Evolutionary conservation across 352 stramenopile genomes (phyloP).

Genomic region (Pseudoperonospora humuli): DNA sequence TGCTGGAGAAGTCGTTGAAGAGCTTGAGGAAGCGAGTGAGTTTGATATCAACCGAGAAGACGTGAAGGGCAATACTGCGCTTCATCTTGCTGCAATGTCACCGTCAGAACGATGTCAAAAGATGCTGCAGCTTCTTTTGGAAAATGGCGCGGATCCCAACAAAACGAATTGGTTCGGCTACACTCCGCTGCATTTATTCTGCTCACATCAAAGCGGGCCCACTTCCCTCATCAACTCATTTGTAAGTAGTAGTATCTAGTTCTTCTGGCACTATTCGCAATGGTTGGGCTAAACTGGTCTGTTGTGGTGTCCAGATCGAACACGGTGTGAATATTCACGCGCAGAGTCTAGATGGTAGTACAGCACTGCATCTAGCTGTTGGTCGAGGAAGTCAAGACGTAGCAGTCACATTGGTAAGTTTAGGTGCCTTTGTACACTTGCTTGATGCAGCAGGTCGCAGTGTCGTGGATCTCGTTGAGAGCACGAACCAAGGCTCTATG

Average conservation of each 20-base stretch:
- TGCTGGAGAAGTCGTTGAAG: background rate
- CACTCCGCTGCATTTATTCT: slow-evolving; percentile 80
- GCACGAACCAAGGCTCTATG: slow-evolving; percentile 70
- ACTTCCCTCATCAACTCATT: slow-evolving; percentile 68
- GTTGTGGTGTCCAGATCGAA: slow-evolving; percentile 47
- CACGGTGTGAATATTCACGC: slow-evolving; percentile 68
- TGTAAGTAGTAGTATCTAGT: slow-evolving; percentile 39
- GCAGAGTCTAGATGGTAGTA: slow-evolving; percentile 80
- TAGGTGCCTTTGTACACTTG: slow-evolving; percentile 70
- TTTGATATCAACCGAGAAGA: slow-evolving; percentile 81
- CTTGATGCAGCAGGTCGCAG: slow-evolving; percentile 74
- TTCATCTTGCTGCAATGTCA: slow-evolving; percentile 81
- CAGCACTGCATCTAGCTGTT: slow-evolving; percentile 71
- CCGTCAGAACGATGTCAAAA: slow-evolving; percentile 73
- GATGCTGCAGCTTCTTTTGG: slow-evolving; percentile 71
- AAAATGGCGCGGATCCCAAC: slow-evolving; percentile 76
- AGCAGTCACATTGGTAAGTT: slow-evolving; percentile 58
- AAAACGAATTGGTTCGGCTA: slow-evolving; percentile 81
- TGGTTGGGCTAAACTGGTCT: background rate
- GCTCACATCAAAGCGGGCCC: slow-evolving; percentile 66
- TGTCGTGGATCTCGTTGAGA: slow-evolving; percentile 78
- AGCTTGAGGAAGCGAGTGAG: slow-evolving; percentile 14
- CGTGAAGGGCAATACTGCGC: slow-evolving; percentile 74
- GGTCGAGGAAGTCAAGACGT: slow-evolving; percentile 67
- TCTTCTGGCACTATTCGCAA: background rate